Evolutionary conservation across 1,139 yeast species (phyloP), one percentile per base, ranked within the genome.

Genomic region (Zygosaccharomyces sapae): DNA sequence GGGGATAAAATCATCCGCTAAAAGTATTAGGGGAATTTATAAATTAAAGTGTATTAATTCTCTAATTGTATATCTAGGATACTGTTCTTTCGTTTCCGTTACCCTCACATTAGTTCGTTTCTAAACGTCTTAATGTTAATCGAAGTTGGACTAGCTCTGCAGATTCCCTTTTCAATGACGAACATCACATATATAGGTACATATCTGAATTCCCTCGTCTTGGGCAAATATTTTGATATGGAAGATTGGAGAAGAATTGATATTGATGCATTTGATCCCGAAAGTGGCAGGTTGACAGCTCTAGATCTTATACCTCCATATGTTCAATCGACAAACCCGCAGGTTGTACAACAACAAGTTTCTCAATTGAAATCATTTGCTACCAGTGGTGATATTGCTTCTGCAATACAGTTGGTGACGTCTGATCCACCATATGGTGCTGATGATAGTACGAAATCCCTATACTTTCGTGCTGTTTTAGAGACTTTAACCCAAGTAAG

Each of bases 261-360:
- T 66, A 82, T 92, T 49, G 97, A 92, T 68, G 87, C 89, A 20
- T 81, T 81, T 59, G 97, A 90, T 62, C 85, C 95, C 5, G 96
- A 88, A 46, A 67, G 66, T 54, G 77, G 77, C 49, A 81, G 81
- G 58, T 69, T 86, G 55, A 72, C 83, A 22, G 75, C 75, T 40
- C 82, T 77, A 54, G 92, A 86, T 45, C 72, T 86, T 57, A 67
- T 77, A 19, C 89, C 89, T 9, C 74, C 73, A 44, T 60, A 66
- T 48, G 63, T 65, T 20, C 62, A 67, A 3, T 67, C 72, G 1
- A 72, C 75, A 9, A 66, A 79, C 3, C 66, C 71, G 37, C 75
- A 72, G 31, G 86, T 84, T 44, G 71, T 87, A 41, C 77, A 76
- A 48, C 69, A 76, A 10, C 69, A 77, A 41, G 75, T 82, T 33